These are phyloP conservation scores for Sugiyamaella grinbergsii DNA, from an alignment of 1,139 yeast genomes.

Conservation along the genomic window DNA sequence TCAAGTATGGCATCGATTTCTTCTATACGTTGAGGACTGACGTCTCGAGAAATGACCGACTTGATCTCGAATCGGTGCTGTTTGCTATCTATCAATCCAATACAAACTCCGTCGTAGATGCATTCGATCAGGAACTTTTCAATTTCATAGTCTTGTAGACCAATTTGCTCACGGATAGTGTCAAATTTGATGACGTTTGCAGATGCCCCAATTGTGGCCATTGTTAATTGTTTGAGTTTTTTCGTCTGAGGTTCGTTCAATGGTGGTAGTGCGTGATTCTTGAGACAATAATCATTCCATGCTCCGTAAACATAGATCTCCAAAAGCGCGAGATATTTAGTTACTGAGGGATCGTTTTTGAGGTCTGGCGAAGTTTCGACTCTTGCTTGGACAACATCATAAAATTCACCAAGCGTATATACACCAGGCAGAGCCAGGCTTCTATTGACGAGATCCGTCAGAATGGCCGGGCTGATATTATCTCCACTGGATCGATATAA, in stretches of 20 bases:
- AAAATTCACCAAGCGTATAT: constrained; percentile 32
- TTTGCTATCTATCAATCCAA: constrained; percentile 35
- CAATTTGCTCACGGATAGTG: constrained; percentile 23
- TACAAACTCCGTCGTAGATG: constrained; percentile 32
- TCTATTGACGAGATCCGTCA: constrained; percentile 26
- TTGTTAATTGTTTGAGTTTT: constrained; percentile 31
- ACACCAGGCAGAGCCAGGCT: constrained; percentile 27
- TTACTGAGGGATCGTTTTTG: constrained; percentile 7
- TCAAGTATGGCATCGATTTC: constrained; percentile 25
- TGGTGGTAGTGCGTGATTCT: constrained; percentile 4
- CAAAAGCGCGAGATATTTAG: constrained; percentile 25
- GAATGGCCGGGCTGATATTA: constrained; percentile 6
- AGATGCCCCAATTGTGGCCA: constrained; percentile 28
- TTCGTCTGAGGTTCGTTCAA: constrained; percentile 24
- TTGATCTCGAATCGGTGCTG: constrained; percentile 29
- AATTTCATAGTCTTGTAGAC: constrained; percentile 24
- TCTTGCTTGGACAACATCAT: constrained; percentile 25
- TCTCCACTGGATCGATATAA: constrained; percentile 11
- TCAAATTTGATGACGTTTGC: constrained; percentile 25
- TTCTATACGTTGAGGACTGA: constrained; percentile 25
- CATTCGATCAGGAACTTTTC: constrained; percentile 35
- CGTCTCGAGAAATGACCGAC: constrained; percentile 31
- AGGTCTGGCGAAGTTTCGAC: constrained; percentile 16
- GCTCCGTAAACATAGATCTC: constrained; percentile 31
- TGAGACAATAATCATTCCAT: constrained; percentile 27